Evolutionary conservation across 108 stramenopile species (phyloP), one percentile per base, ranked within the genome.

Genomic region (Nitzschia sp.): DNA sequence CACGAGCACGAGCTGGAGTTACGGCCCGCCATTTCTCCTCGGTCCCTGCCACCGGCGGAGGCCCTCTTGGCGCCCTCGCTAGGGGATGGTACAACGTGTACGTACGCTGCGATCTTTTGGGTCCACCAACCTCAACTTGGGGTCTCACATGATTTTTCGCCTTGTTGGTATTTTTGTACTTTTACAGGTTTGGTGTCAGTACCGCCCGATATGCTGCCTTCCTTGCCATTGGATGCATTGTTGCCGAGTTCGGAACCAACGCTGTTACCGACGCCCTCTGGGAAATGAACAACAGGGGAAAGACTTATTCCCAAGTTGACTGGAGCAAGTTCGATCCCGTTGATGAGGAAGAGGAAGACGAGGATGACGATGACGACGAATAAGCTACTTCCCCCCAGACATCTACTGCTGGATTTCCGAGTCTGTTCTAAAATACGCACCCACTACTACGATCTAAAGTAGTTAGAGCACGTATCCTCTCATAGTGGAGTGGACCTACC

Each of bases 171-270:
- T 58, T 53, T 14, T 14, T 0, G 8, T 3, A 1, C 1, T 19
- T 0, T 24, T 69, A 62, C 59, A 90, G 90, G 39, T 94, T 94
- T 57, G 93, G 93, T 53, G 79, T 82, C 41, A 84, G 85, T 21
- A 91, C 82, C n/a, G 90, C 86, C 40, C 71, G 79, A 70, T 94
- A 94, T 63, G 86, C 84, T 40, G 81, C 90, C 8, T 94, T 89
- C 83, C 34, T 94, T 25, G 79, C 88, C 10, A 76, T 85, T 9
- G 88, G 90, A 40, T 82, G 89, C 41, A 67, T 94, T 54, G 78
- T 84, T 58, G 90, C 83, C 3, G 93, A 94, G 72, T 77, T 80
- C 15, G 67, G 81, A 11, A 88, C 87, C 10, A 89, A 89, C 7
- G 37, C 50, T 26, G 9, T 76, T 24, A 83, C 83, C 17, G 88